phyloP scores from a whole-genome alignment of 805 yeast genomes.

The Wickerhamomyces pijperi region DNA sequence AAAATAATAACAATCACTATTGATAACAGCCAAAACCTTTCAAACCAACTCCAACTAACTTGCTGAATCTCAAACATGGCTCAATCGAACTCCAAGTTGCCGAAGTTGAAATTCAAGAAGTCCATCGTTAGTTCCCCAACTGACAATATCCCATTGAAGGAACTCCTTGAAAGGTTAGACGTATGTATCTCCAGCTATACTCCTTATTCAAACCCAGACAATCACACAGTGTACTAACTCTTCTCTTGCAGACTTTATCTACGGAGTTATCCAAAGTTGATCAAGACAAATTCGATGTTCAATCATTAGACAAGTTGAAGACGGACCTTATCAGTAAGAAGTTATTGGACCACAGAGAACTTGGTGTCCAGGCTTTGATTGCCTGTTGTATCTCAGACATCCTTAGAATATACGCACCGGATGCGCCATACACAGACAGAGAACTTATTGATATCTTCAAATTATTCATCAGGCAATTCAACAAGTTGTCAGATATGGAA shows the following conservation, averaged over 20 bases:
- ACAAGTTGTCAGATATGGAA: constrained; percentile 39
- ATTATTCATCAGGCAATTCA: constrained; percentile 54
- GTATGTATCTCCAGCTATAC: constrained; percentile 12
- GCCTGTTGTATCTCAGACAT: constrained; percentile 73
- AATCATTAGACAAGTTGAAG: constrained; percentile 33
- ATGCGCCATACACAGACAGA: constrained; percentile 69
- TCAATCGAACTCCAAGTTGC: constrained; percentile 10
- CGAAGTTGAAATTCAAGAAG: constrained; percentile 28
- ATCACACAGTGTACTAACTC: too few species aligned
- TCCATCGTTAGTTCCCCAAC: constrained; percentile 45
- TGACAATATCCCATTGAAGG: constrained; percentile 50
- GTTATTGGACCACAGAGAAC: constrained; percentile 46
- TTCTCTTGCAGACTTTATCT: constrained; percentile 29
- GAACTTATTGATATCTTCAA: constrained; percentile 57
- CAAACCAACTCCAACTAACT: too few species aligned
- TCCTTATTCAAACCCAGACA: not conserved
- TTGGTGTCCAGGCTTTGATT: constrained; percentile 56
- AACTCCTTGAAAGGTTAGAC: constrained; percentile 44
- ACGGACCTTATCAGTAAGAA: constrained; percentile 46
- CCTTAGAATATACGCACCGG: constrained; percentile 72
- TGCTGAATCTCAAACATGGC: too few species aligned
- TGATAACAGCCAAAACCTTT: too few species aligned
- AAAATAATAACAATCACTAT: too few species aligned
- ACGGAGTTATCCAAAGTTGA: constrained; percentile 54
- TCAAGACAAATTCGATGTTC: constrained; percentile 44